A percentile compares a stretch with the other conserved stretches of the same genome.
Conservation (phyloP, 768 basidiomycete genomes). For the Panellus pusillus region DNA sequence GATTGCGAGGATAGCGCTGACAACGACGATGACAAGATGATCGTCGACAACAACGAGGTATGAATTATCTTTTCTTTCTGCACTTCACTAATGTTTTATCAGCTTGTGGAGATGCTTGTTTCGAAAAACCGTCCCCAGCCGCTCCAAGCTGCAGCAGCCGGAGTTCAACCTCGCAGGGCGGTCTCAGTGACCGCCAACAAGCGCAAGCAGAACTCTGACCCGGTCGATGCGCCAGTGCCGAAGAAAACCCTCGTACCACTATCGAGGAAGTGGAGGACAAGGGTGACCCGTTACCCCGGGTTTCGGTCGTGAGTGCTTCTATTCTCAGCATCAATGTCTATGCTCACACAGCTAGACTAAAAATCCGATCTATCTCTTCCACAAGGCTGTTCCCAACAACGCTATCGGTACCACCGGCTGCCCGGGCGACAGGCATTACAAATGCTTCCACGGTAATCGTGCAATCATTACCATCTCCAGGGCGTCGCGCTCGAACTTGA, state of each 20-base stretch:
- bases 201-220: constrained; percentile 1
- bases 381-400: constrained; percentile 12
- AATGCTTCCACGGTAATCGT: constrained; percentile 18
- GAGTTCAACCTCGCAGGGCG: neutral
- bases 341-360: neutral
- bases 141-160: neutral
- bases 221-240: neutral
- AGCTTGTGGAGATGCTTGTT: too few relatives aligned
- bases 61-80: neutral
- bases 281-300: neutral
- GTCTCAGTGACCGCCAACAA: too few relatives aligned
- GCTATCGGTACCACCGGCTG: constrained; percentile 10
- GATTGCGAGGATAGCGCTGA: neutral
- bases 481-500: constrained; percentile 14
- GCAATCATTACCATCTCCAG: constrained; percentile 7
- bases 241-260: neutral
- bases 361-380: constrained; percentile 25
- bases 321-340: neutral
- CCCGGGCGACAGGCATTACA: constrained; percentile 23
- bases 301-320: neutral
- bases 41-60: neutral
- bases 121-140: neutral
- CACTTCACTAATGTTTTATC: neutral
- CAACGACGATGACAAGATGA: neutral
- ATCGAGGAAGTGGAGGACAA: constrained; percentile 1